Evolutionary conservation across 768 basidiomycete species (phyloP), one percentile per base, ranked within the genome.

Genomic region (Podaxis carcinomalis): DNA sequence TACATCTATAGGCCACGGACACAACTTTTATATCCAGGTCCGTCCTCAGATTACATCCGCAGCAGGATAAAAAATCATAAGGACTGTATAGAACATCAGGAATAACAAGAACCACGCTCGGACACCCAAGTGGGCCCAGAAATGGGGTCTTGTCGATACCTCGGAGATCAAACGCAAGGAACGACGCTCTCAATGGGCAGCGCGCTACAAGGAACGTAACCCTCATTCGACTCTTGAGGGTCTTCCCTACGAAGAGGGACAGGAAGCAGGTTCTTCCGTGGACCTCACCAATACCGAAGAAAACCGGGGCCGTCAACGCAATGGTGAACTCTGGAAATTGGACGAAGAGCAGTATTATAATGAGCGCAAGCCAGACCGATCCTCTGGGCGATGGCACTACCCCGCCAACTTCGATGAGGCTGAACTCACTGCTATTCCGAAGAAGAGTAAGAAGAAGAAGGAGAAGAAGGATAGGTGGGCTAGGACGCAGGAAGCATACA

Each of bases 111-210:
- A 86, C 67, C 84, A 91, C 70, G 80, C 82, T 13, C 87, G 95
- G 47, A 97, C 95, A n/a, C 95, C 95, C 19, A 95, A 97, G 74
- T 98, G 95, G 95, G 89, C 89, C 0, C 80, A 91, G 73, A 84
- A 89, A 64, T 93, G 93, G 72, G 95, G 95, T 40, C 89, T 98
- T 49, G 86, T 98, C 64, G 86, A 94, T 71, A 87, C 84, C 23
- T 78, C 86, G 37, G 86, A 89, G 66, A 87, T 91, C 69, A 80
- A 84, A 66, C 89, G 94, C 68, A 87, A 89, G 58, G 83, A 88
- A 68, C 83, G 80, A 62, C 90, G 89, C 70, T 92, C 88, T 49
- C 89, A 92, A 65, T 98, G 95, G 95, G 89, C 92, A 10, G 77
- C 74, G 58, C 87, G 91, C 58, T 97, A 92, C 76, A 87, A 90